Evolutionary conservation across 108 stramenopile genomes (phyloP), one percentile per base, ranked within the genome.

Genomic region (Cyclotella baltica): DNA sequence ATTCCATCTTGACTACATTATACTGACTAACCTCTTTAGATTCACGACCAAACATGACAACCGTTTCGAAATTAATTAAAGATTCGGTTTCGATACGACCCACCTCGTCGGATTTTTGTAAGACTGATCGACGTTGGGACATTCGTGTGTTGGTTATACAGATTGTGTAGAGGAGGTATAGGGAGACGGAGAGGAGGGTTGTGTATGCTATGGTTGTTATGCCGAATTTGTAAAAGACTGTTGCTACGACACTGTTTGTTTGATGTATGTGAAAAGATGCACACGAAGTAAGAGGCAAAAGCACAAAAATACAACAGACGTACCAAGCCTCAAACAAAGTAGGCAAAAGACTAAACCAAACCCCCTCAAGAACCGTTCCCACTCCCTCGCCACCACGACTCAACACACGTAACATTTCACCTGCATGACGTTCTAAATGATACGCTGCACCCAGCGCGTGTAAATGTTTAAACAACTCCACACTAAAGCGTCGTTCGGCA

Each of bases 11-110:
- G 6, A 82, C 52, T 5, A 35, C 35, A 30, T 71, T 72, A 43
- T 85, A 85, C 43, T 73, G 64, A 30, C 34, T 34, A 2, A 69
- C 71, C 75, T 85, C 85, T 33, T 78, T 66, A 35, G 28, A 33
- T 40, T 81, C 80, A n/a, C 81, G 76, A 3, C 81, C 81, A 62
- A 85, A 85, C 61, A 82, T 78, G n/a, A 66, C 70, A 13, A 85
- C 85, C 4, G 85, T 85, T 43, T 85, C 85, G 50, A 82, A 85
- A 65, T 85, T 80, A 33, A 83, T 69, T 23, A 85, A 52, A 20
- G 81, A 74, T 37, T 85, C 85, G 19, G 85, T 82, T 43, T 84
- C 83, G 5, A 81, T 82, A 15, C 76, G 69, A 16, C 85, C 85
- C 30, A 82, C 85, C 37, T 81, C 80, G 11, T 83, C 78, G 15